Base-by-base conservation (phyloP, 2,329 filamentous ascomycete species). In the Sphaerulina vaccinii region DNA sequence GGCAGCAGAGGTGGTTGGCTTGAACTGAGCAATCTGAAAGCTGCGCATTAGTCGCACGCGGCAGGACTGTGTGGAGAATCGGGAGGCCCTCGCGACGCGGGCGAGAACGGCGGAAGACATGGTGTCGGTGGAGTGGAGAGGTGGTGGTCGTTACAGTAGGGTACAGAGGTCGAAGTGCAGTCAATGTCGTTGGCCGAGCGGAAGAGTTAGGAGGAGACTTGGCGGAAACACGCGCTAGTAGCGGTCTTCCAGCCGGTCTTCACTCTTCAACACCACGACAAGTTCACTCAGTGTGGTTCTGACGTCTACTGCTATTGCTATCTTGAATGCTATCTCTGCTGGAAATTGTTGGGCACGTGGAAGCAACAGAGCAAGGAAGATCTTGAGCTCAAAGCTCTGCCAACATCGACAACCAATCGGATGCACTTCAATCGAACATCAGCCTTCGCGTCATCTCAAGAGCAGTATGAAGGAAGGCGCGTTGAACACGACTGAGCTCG, bases 81-180 rank as follows among this genome's bases (percentile, higher is more conserved):
- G 54, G 40, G 58, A 54, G 29, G 54, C 51, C 49, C 62, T 55
- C 50, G 57, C 53, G 49, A 64, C 52, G 56, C 62, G 61, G 54
- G 61, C 58, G 50, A 61, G 57, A 32, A 62, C 57, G 53, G 63
- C 61, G 53, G 58, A 61, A 48, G 62, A 66, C 63, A 66, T 66
- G 36, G 29, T 44, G 48, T 47, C 32, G 42, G 46, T 46, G 48
- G 42, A 52, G 59, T 44, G 57, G 47, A 59, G 56, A 54, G 52
- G 38, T 46, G 54, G 51, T 38, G 49, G 44, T 50, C 41, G 39
- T 53, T 51, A 55, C 54, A 49, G 38, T 51, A 33, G 11, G 39
- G 46, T 29, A 8, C 24, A 9, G 24, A 32, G 27, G 27, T 32
- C 27, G 11, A 32, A 11, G 27, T n/a, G n/a, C n/a, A n/a, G n/a